Conservation (phyloP, 805 yeast species). For the Yarrowia yakushimensis region DNA sequence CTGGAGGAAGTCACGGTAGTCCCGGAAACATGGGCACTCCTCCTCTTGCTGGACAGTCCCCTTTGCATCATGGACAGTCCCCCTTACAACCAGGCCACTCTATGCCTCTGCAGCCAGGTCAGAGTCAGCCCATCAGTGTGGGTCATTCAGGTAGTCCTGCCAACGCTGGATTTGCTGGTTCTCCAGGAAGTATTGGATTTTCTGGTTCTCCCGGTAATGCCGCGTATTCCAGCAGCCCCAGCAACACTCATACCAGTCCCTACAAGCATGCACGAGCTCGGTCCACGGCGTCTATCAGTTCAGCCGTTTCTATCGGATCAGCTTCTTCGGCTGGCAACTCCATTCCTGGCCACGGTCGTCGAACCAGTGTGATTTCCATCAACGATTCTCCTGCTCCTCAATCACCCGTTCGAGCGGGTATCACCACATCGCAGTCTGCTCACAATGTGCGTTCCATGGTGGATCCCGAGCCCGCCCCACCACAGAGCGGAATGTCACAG, state of each 20-base stretch:
- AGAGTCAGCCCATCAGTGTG: conserved; percentile 3
- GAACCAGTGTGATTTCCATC: conserved; percentile 6
- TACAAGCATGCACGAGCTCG: conserved; percentile 2
- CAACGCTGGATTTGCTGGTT: background rate
- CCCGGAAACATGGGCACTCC: background rate
- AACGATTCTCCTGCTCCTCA: background rate
- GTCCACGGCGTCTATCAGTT: background rate
- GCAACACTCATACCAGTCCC: background rate
- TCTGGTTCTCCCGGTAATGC: background rate
- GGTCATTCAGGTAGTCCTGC: background rate
- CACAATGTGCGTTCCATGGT: conserved; percentile 18
- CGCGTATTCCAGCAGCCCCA: background rate
- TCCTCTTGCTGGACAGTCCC: conserved; percentile 1
- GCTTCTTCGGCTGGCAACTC: conserved; percentile 6
- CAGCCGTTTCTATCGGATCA: background rate
- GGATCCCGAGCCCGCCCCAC: background rate
- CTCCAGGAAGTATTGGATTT: background rate
- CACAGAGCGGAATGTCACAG: background rate
- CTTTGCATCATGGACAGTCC: background rate
- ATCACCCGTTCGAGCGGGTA: background rate
- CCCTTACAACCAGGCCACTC: conserved; percentile 7
- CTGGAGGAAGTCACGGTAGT: background rate
- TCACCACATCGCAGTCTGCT: conserved; percentile 1
- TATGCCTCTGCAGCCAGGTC: conserved; percentile 5
- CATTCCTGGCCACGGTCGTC: conserved; percentile 3